phyloP scores from a whole-genome alignment of 352 stramenopile species.

The Phytophthora hybrid region DNA sequence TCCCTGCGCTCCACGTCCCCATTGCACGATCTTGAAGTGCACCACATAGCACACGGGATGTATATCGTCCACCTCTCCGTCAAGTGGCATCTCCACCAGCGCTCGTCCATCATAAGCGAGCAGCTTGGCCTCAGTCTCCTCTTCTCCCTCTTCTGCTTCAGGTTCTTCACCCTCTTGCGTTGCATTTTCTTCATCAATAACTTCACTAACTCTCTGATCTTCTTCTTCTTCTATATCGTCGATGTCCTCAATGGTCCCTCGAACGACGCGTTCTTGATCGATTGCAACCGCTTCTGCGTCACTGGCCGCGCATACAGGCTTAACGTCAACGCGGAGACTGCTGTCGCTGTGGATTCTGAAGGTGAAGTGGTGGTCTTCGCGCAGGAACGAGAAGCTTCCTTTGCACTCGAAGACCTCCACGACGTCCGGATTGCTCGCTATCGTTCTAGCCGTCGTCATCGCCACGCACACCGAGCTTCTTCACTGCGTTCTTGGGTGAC shows the following conservation, averaged over 20 bases:
- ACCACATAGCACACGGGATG: constrained; percentile 42
- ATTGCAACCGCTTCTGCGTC: not conserved
- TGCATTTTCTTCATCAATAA: not conserved
- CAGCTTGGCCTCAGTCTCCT: constrained; percentile 27
- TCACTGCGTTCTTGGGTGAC: constrained; percentile 17
- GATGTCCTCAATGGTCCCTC: constrained; percentile 24
- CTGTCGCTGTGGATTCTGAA: constrained; percentile 48
- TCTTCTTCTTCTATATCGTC: constrained; percentile 15
- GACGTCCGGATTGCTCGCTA: constrained; percentile 11
- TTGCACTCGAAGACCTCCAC: constrained; percentile 53
- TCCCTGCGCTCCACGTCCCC: constrained; percentile 33
- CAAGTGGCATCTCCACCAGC: constrained; percentile 30
- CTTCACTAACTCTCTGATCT: not conserved
- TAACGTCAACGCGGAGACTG: constrained; percentile 40
- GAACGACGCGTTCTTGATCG: not conserved
- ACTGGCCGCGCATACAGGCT: constrained; percentile 12
- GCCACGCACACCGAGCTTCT: not conserved
- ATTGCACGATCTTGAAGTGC: constrained; percentile 60
- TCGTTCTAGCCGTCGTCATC: constrained; percentile 2
- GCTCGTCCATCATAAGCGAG: constrained; percentile 44
- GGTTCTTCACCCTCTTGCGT: not conserved
- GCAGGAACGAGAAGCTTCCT: constrained; percentile 47
- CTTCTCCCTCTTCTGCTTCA: not conserved
- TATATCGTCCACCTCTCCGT: constrained; percentile 5
- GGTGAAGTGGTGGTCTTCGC: constrained; percentile 37